Evolutionary conservation across 2,329 filamentous ascomycete genomes (phyloP), one percentile per base, ranked within the genome.

Genomic region (Huntiella moniliformis): DNA sequence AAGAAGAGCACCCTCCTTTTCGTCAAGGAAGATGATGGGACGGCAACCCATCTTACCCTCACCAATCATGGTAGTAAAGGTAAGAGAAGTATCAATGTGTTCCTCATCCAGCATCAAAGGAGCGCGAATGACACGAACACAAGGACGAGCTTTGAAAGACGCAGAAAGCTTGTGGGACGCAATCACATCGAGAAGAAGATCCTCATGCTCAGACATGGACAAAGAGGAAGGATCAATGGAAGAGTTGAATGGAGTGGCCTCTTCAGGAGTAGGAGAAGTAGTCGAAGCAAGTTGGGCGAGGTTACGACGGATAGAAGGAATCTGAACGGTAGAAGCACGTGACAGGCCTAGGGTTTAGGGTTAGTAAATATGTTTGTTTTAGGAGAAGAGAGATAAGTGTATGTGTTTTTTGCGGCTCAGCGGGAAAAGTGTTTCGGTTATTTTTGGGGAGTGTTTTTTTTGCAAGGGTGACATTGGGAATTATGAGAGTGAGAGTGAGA

Each of bases 11-110:
- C 47, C 47, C n/a, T 34, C 43, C n/a, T 38, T 33, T 11, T 49
- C 43, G 33, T 49, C 47, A 8, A 49, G 43, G 47, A 49, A 49
- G 38, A 49, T 49, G 28, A 49, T 49, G 15, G 47, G 47, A 12
- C 43, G 43, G 43, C 47, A 46, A n/a, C 33, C 39, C 47, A 49
- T 49, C 35, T 49, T 49, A 13, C 47, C 47, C 12, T 45, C 38
- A 11, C 47, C 47, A 31, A 39, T 35, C 4, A 49, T 38, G 1
- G 47, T 49, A 13, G 33, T 49, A 38, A 42, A 46, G 22, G 47
- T 49, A n/a, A 49, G 22, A 4, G 42, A 45, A 40, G 47, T 49
- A 4, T 49, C 47, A 15, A 49, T 35, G 11, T 49, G 43, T 28
- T 49, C 47, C 39, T 46, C 47, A 11, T 42, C 47, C 15, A 49